phyloP scores from a whole-genome alignment of 306 rosid species.

The Casuarina glauca region DNA sequence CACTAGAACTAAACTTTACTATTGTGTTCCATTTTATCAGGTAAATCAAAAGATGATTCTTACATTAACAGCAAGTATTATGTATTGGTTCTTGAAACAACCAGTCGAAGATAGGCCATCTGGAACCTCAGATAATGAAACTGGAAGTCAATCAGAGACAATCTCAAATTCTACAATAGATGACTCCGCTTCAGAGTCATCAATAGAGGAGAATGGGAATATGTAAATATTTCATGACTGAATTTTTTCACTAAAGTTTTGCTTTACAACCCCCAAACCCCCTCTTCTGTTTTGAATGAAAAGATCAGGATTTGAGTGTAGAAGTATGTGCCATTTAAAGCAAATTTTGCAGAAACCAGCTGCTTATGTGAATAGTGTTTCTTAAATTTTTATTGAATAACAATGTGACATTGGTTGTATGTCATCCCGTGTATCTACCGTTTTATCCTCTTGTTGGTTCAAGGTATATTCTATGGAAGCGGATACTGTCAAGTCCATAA shows the following conservation, averaged over 20 bases:
- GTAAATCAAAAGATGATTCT: constrained; percentile 99
- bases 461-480: too few species aligned
- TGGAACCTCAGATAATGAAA: constrained; percentile 70
- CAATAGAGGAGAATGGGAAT: constrained; percentile 64
- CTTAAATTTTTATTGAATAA: not conserved
- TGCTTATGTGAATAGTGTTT: constrained; percentile 34
- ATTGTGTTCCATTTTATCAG: constrained; percentile 34
- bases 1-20: not conserved
- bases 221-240: constrained; percentile 46
- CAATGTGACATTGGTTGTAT: not conserved
- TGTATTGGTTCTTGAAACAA: constrained; percentile 89
- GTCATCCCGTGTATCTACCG: too few species aligned
- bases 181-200: constrained; percentile 92
- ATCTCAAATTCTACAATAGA: constrained; percentile 76
- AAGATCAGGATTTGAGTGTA: constrained; percentile 45
- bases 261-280: constrained; percentile 10
- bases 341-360: constrained; percentile 30
- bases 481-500: too few species aligned
- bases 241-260: constrained; percentile 19
- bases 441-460: too few species aligned
- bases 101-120: constrained; percentile 64
- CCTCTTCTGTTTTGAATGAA: constrained; percentile 27
- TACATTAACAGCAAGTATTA: constrained; percentile 88
- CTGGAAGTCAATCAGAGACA: constrained; percentile 72
- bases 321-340: constrained; percentile 28